These are phyloP conservation scores for Nakazawaea holstii DNA, from an alignment of 805 yeast genomes.

Conservation along the genomic window DNA sequence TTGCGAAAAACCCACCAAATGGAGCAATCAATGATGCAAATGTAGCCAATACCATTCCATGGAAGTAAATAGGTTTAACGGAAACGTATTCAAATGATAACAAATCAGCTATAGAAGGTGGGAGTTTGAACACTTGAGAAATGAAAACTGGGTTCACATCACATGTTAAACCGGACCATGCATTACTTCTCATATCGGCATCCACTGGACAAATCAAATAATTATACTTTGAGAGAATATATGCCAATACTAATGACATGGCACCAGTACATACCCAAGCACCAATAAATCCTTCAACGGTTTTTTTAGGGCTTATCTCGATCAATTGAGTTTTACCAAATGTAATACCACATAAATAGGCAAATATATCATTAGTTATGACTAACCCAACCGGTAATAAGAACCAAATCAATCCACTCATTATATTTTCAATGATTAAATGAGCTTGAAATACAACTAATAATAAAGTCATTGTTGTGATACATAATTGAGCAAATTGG, in stretches of 20 bases:
- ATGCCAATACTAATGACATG: conserved; percentile 63
- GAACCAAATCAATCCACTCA: conserved; percentile 93
- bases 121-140: conserved; percentile 73
- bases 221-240: conserved; percentile 55
- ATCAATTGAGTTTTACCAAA: conserved; percentile 91
- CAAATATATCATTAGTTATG: conserved; percentile 91
- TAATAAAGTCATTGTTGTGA: conserved; percentile 89
- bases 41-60: conserved; percentile 78
- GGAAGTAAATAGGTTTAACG: conserved; percentile 85
- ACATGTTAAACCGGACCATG: conserved; percentile 63
- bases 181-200: conserved; percentile 53
- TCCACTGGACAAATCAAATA: conserved; percentile 87
- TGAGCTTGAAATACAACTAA: conserved; percentile 93
- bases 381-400: conserved; percentile 88
- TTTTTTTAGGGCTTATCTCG: conserved; percentile 92
- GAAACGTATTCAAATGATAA: conserved; percentile 40
- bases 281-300: conserved; percentile 95
- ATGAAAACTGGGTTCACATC: conserved; percentile 86
- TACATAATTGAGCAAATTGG: conserved; percentile 91
- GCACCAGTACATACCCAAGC: conserved; percentile 93
- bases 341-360: conserved; percentile 94
- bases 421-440: conserved; percentile 81
- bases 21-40: conserved; percentile 98
- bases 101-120: conserved; percentile 53
- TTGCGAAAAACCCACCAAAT: conserved; percentile 96